Evolutionary conservation across 1,284 basidiomycete species (phyloP), one percentile per base, ranked within the genome.

Genomic region (Phlebopus sp.): DNA sequence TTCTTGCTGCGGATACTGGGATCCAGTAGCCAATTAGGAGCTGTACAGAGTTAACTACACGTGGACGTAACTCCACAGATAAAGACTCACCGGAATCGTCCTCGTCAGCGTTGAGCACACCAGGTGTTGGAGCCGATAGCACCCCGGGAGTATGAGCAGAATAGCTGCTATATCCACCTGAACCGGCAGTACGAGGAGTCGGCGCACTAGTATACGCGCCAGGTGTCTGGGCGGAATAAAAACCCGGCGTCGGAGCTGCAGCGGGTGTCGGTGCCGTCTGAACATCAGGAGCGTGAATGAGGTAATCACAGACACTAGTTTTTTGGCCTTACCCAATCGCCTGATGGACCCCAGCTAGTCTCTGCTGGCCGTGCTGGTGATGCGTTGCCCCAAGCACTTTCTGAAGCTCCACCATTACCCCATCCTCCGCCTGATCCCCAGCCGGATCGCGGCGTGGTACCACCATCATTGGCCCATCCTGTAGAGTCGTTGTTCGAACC

Each of bases 251-350:
- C 10, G 79, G 73, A 0, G 79, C 77, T 25, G 75, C 73, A 27
- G 74, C 77, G 14, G 77, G 81, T 18, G 78, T 83, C 5, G 75
- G 77, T 23, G 78, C 81, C 52, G 74, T 74, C 74, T 77, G 52
- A 42, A 38, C 23, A 29, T 5, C 36, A 38, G 29, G 9, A 38
- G 2, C 6, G 3, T 37, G 38, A 60, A 23, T 53, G 49, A 27
- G 27, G 6, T 1, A 0, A 18, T 15, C 15, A 44, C 7, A 48
- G 10, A 15, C 6, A 1, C 6, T n/a, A 11, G 19, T 37, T 35
- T 29, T 25, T 59, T 51, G 52, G 49, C 54, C 66, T 53, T 40
- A 68, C 68, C 67, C 68, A 72, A 44, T 27, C 37, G 21, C 19
- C 13, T 29, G 51, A 34, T 4, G 59, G 34, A 56, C 27, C 27